A percentile compares a stretch with the other conserved stretches of the same genome.
phyloP scores from a whole-genome alignment of 441 rosid genomes.

The Rhodomyrtus psidioides region DNA sequence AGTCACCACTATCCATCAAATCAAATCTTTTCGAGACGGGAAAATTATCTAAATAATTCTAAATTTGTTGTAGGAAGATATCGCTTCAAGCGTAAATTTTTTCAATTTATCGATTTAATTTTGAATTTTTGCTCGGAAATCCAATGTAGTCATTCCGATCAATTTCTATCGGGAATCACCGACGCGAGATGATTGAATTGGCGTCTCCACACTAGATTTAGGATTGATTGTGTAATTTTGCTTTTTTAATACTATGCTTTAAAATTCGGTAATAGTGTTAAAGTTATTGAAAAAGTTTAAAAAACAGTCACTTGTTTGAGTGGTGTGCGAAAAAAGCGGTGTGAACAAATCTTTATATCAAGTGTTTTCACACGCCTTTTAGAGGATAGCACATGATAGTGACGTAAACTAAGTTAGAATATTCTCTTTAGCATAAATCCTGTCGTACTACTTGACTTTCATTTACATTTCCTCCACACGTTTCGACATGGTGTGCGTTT shows the following conservation, averaged over 20 bases:
- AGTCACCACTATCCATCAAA: not conserved
- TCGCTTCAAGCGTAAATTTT: accelerated
- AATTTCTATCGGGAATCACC: accelerated
- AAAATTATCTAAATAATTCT: too few relatives aligned
- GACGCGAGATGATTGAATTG: not conserved
- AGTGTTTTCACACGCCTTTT: not conserved
- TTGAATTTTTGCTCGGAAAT: accelerated
- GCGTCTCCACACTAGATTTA: accelerated
- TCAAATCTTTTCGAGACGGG: not conserved
- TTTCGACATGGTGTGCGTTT: too few relatives aligned
- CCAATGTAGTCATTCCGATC: accelerated
- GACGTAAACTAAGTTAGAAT: not conserved
- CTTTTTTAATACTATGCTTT: not conserved
- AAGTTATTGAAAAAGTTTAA: not conserved
- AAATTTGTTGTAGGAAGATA: accelerated
- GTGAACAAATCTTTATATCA: not conserved
- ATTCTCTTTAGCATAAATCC: not conserved
- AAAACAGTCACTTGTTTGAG: not conserved
- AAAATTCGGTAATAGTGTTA: not conserved
- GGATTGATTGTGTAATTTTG: not conserved
- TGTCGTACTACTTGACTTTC: not conserved
- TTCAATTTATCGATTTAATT: not conserved
- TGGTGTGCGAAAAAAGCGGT: not conserved
- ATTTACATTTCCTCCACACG: not conserved
- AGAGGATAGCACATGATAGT: not conserved